Base-by-base conservation (phyloP, 495 filamentous ascomycete genomes). In the Aspergillus egyptiacus region DNA sequence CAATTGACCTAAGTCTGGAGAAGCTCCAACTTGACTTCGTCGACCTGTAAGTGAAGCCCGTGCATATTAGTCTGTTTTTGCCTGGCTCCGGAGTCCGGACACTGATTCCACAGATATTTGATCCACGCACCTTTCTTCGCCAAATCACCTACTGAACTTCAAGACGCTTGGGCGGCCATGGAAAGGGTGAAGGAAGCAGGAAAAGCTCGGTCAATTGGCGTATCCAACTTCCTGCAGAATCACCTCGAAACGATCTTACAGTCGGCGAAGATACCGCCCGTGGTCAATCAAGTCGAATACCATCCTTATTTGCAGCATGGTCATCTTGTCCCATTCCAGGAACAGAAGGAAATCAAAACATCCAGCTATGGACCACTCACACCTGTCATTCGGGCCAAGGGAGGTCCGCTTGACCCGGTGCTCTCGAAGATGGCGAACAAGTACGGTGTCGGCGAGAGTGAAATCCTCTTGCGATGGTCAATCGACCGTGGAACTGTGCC, bases 241-340 rank as follows among this genome's bases (percentile, higher is more conserved):
- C 77, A 95, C 58, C 70, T 96, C 14, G 78, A 89, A 57, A 72
- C 75, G 2, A 77, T 84, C 30, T 65, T 94, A 10, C 65, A 79
- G 46, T 87, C 80, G 0, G 83, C 85, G 15, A 80, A 71, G 32
- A 60, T 79, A 17, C 61, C 70, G 10, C 90, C 90, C 0, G 80
- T 72, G 2, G 75, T 89, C 57, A 95, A 96, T 66, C 89, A 95
- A 72, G 86, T 95, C 51, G 89, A 96, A 65, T 91, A 79, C 57
- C 86, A 95, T 58, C 85, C 88, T 0, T 95, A 96, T 63, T 74
- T 95, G 28, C 90, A 95, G 64, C 89, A 84, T 62, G 69, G 69
- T 2, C 65, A 68, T n/a, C 73, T 95, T 13, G 31, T 94, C 5
- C 63, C 68, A 5, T 87, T 77, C 65, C 81, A 85, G 48, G 74